Conservation (phyloP, 2,329 filamentous ascomycete genomes). For the Amesomyces nigricolor region DNA sequence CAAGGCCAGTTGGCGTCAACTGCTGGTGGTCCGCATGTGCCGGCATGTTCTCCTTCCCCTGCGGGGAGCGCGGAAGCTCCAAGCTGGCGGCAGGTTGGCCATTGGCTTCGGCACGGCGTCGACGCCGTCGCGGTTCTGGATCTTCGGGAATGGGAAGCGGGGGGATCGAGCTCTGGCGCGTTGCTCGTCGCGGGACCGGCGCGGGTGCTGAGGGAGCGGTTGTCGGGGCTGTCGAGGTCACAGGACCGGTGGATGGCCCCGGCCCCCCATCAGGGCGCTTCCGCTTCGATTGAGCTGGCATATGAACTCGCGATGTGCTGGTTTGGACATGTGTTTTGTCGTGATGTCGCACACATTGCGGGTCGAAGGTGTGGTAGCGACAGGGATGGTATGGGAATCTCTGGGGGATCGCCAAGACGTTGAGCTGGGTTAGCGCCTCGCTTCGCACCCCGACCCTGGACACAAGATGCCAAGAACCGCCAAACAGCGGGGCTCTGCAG, state of each 20-base stretch:
- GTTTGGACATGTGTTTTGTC: background rate
- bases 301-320: slow-evolving; percentile 4
- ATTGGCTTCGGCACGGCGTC: slow-evolving; percentile 19
- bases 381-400: background rate
- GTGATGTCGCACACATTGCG: slow-evolving; percentile 3
- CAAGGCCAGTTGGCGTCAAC: background rate
- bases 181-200: slow-evolving; percentile 31
- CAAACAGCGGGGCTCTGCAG: no score
- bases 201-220: slow-evolving; percentile 1
- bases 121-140: slow-evolving; percentile 27
- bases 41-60: slow-evolving; percentile 25
- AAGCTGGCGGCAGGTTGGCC: background rate
- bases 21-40: slow-evolving; percentile 11
- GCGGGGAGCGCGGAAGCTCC: slow-evolving; percentile 9
- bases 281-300: slow-evolving; percentile 31
- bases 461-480: no score
- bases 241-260: background rate
- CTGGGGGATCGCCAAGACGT: background rate
- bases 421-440: background rate
- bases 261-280: slow-evolving; percentile 27
- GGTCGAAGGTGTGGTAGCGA: background rate
- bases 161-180: slow-evolving; percentile 33
- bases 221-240: slow-evolving; percentile 5
- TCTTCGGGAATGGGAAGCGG: slow-evolving; percentile 32
- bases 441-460: background rate